These are phyloP conservation scores for Aureobasidium musti DNA, from an alignment of 2,329 filamentous ascomycete species.

Conservation along the genomic window DNA sequence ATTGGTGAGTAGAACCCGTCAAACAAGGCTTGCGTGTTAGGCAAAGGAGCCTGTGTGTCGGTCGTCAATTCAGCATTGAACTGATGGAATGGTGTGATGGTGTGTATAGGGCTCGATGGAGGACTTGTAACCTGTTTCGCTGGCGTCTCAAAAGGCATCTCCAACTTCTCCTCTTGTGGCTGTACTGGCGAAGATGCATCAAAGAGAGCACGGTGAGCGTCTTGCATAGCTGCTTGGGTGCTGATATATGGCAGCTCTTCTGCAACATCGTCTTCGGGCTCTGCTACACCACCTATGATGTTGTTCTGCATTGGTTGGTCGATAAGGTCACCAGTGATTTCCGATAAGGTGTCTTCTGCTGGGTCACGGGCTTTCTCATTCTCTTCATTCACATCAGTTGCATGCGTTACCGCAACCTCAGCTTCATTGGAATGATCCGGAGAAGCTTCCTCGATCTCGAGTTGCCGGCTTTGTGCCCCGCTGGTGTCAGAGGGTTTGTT, in stretches of 20 bases:
- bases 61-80: conserved; percentile 33
- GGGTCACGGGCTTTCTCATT: not conserved
- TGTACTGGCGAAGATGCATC: conserved; percentile 27
- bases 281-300: not conserved
- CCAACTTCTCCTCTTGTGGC: conserved; percentile 29
- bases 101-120: conserved; percentile 39
- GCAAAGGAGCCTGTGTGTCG: conserved; percentile 34
- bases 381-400: not conserved
- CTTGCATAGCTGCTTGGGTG: conserved; percentile 34
- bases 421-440: not conserved
- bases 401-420: not conserved
- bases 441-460: not conserved
- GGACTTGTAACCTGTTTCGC: conserved; percentile 43
- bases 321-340: not conserved
- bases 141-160: conserved; percentile 29
- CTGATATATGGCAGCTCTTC: conserved; percentile 38
- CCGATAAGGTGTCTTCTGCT: no score
- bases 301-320: not conserved
- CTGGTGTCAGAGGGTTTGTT: not conserved
- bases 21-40: conserved; percentile 51
- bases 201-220: conserved; percentile 31
- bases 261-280: not conserved
- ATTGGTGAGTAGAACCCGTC: conserved; percentile 38
- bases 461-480: not conserved
- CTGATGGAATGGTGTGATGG: conserved; percentile 31